Evolutionary conservation across 2,329 filamentous ascomycete genomes (phyloP), one percentile per base, ranked within the genome.

Genomic region (Colletotrichum noveboracense): DNA sequence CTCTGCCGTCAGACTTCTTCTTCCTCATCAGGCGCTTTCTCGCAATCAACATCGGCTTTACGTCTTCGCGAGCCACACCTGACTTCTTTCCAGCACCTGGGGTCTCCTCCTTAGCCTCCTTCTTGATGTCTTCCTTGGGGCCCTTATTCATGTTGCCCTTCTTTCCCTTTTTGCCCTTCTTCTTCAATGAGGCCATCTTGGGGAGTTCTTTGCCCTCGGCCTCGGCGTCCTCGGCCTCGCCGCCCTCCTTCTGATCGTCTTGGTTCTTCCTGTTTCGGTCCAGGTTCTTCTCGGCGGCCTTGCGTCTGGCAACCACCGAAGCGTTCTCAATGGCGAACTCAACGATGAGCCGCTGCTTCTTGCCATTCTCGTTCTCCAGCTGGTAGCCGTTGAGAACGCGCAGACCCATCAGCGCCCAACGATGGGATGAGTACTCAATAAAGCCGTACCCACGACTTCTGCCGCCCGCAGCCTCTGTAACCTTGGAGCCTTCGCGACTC

Each of bases 321-420:
- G 95, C 96, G 80, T 99, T 99, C 86, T 99, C 97, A 83, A 99
- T 98, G 24, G 97, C 96, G 83, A 99, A 99, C 84, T 99, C 97
- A 48, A 96, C 96, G 81, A 99, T 95, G 67, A 99, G 86, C 14
- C 97, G 91, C 85, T 97, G 96, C 83, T 95, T 96, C 86, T 94
- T 95, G 78, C 97, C 96, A 69, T 90, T 85, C 28, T 88, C 85
- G 77, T 89, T 91, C 80, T 90, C 87, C 21, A 92, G 79, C 36
- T 91, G 86, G 75, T 91, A 93, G 2, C 96, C 96, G 83, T 99
- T 99, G 73, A 99, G 89, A 93, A 95, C 98, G 62, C 97, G 91
- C 77, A 99, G 88, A 28, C 95, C 97, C 95, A 98, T 98, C 52
- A 99, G 89, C 16, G 97, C 97, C 89, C 94, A 96, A 66, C 97